Evolutionary conservation across 768 basidiomycete species (phyloP).

Genomic region (Kwoniella sp.): DNA sequence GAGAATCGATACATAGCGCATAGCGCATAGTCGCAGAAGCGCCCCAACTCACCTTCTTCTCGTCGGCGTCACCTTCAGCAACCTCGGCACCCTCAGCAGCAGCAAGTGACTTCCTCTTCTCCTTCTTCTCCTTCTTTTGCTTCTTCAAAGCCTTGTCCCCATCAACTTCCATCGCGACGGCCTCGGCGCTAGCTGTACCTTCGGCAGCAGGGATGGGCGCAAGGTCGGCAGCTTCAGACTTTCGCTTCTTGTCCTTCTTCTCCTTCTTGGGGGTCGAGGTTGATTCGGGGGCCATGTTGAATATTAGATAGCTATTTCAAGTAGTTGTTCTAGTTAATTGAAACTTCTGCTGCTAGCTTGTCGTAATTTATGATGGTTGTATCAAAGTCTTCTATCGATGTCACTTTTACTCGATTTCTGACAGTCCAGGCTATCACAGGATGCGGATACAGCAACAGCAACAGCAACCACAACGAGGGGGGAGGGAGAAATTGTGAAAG

Average conservation of each 20-base stretch:
- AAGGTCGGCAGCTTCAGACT: constrained; percentile 51
- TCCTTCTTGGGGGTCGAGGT: constrained; percentile 50
- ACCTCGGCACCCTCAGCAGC: constrained; percentile 33
- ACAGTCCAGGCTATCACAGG: too few relatives aligned
- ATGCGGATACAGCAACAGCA: too few relatives aligned
- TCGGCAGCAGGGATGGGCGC: constrained; percentile 40
- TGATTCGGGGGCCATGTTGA: constrained; percentile 22
- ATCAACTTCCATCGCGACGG: constrained; percentile 50
- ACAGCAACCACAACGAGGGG: too few relatives aligned
- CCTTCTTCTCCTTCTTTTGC: constrained; percentile 59
- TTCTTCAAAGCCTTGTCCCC: constrained; percentile 54
- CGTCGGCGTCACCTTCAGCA: constrained; percentile 59
- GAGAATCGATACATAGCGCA: too few relatives aligned
- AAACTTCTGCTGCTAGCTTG: too few relatives aligned
- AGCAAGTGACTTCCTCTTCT: constrained; percentile 50
- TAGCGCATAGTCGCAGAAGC: too few relatives aligned
- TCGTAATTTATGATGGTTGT: too few relatives aligned
- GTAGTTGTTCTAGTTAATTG: too few relatives aligned
- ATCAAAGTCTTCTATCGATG: too few relatives aligned
- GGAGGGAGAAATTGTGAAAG: constrained; percentile 9
- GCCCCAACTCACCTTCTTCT: constrained; percentile 51
- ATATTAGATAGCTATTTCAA: background rate
- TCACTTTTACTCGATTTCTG: background rate
- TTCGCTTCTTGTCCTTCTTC: constrained; percentile 53
- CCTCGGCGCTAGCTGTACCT: constrained; percentile 51